Evolutionary conservation across 495 filamentous ascomycete species (phyloP), one percentile per base, ranked within the genome.

Genomic region (Daldinia caldariorum): DNA sequence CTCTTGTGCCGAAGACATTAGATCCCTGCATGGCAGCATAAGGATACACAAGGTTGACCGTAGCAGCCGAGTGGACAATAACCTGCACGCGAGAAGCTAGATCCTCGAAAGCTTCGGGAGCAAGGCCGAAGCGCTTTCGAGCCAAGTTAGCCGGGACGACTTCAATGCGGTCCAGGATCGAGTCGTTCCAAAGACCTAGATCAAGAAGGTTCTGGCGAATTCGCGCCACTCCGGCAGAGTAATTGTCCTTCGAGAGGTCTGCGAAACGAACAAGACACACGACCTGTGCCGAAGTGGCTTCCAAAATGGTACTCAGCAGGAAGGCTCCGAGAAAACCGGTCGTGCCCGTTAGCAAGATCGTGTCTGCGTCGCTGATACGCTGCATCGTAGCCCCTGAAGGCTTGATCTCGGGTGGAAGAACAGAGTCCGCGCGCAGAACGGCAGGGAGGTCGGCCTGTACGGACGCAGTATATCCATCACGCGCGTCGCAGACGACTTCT

Each of bases 31-130:
- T 79, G 4, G 87, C 84, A 35, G 88, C 88, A 62, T 89, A 91
- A 0, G 89, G 87, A 69, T 90, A 90, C 0, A 91, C 88, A 20
- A 91, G 81, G 70, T 89, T 91, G 38, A 91, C 89, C 0, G 86
- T 88, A 12, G 89, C 89, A 8, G 84, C 89, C 26, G 88, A 85
- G 67, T 91, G 89, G 8, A 90, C 82, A 39, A 90, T 88, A 22
- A 89, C 88, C 63, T 89, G 83, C 2, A 88, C 80, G 7, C 84
- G 84, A 16, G 78, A 63, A 0, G 85, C 87, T 6, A 90, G 79
- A 22, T 88, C 82, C 13, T 86, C 81, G 61, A 88, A 91, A 8
- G 76, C 78, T 13, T 87, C 84, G 0, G 82, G 84, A 0, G 76
- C 74, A 49, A 91, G 82, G 26, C 89, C 89, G 60, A 91, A 83